Conservation (phyloP, 2,329 filamentous ascomycete genomes). For the Dothideomycetidae sp. region DNA sequence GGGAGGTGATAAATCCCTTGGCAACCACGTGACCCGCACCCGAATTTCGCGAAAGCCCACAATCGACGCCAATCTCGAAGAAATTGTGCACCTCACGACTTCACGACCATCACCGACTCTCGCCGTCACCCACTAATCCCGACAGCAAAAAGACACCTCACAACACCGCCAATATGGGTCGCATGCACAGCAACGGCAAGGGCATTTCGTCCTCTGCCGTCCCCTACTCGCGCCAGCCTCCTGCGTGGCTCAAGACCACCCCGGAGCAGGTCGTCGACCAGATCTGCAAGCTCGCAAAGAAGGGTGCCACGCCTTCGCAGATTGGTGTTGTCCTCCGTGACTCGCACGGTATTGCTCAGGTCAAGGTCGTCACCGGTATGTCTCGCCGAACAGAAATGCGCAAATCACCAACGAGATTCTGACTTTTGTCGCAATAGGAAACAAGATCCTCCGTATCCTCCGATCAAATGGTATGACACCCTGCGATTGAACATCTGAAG, state of each 20-base stretch:
- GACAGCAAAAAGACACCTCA: slow-evolving; percentile 18
- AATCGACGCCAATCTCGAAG: slow-evolving; percentile 26
- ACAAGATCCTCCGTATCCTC: slow-evolving; percentile 99
- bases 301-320: slow-evolving; percentile 96
- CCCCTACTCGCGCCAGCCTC: slow-evolving; percentile 88
- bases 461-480: slow-evolving; percentile 83
- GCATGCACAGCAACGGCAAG: slow-evolving; percentile 99
- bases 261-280: slow-evolving; percentile 97
- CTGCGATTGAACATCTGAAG: slow-evolving; percentile 25
- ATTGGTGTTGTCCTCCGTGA: slow-evolving; percentile 98
- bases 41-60: not conserved
- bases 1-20: slow-evolving; percentile 2
- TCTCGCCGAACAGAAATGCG: slow-evolving; percentile 3
- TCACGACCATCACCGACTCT: slow-evolving; percentile 6
- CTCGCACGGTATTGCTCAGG: slow-evolving; percentile 94
- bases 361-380: slow-evolving; percentile 93
- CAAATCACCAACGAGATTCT: too few species aligned
- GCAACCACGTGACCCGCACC: not conserved
- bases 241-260: slow-evolving; percentile 96
- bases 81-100: slow-evolving; percentile 7
- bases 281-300: slow-evolving; percentile 97
- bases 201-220: slow-evolving; percentile 92
- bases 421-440: slow-evolving; percentile 45
- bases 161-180: slow-evolving; percentile 58
- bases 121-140: slow-evolving; percentile 11